phyloP scores from a whole-genome alignment of 2,329 filamentous ascomycete species.

The Botrytis aclada region DNA sequence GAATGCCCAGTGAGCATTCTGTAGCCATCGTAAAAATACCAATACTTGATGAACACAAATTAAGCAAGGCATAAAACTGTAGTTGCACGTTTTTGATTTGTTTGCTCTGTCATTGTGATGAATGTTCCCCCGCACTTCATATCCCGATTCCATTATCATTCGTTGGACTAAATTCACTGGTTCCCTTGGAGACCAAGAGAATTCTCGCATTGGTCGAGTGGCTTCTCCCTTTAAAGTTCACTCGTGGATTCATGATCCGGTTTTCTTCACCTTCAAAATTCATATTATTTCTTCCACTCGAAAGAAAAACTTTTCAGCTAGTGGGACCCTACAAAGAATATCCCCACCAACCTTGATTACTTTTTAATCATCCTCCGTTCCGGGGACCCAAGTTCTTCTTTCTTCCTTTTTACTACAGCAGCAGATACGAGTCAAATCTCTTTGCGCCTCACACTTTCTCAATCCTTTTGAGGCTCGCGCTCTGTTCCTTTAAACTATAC shows the following conservation, averaged over 20 bases:
- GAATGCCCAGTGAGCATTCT: neutral
- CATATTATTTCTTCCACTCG: neutral
- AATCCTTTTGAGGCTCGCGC: neutral
- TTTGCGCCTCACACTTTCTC: neutral
- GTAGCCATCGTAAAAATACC: neutral
- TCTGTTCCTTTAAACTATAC: conserved; percentile 1
- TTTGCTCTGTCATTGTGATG: neutral
- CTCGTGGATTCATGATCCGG: neutral
- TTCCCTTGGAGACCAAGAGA: neutral
- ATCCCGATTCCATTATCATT: neutral
- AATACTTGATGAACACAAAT: neutral
- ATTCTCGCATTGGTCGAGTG: neutral
- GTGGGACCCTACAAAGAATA: neutral
- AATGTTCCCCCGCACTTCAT: conserved; percentile 6
- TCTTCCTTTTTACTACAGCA: neutral
- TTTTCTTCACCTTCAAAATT: conserved; percentile 10
- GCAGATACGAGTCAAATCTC: neutral
- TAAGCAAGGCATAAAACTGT: neutral
- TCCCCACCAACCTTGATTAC: neutral
- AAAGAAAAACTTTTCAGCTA: conserved; percentile 10
- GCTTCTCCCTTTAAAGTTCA: neutral
- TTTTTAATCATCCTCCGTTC: neutral
- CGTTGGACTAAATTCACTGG: conserved; percentile 5
- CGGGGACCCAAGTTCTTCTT: neutral
- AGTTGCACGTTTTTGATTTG: neutral